A percentile compares a stretch with the other conserved stretches of the same genome.
phyloP scores from a whole-genome alignment of 1,284 basidiomycete species.

The Ganoderma sp. region DNA sequence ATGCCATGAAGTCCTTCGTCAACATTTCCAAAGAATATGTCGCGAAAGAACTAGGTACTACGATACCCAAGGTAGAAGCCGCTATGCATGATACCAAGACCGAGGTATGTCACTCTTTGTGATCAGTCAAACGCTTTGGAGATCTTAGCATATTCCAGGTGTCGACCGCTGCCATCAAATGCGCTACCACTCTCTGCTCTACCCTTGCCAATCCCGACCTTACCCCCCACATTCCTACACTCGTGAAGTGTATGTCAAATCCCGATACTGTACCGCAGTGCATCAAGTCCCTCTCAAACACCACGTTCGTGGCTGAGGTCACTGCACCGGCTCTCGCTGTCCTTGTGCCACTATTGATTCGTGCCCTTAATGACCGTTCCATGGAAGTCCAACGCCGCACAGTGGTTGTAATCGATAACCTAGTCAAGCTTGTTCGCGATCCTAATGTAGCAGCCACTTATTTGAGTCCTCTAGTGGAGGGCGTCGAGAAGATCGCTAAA shows the following conservation, averaged over 20 bases:
- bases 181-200: conserved; percentile 90
- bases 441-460: conserved; percentile 90
- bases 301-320: conserved; percentile 98
- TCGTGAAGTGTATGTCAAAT: conserved; percentile 96
- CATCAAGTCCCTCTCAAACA: conserved; percentile 94
- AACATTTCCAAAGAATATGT: conserved; percentile 79
- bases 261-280: conserved; percentile 88
- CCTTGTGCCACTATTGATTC: conserved; percentile 90
- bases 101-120: conserved; percentile 63
- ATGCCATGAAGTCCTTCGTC: conserved; percentile 81
- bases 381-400: conserved; percentile 92
- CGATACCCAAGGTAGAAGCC: conserved; percentile 87
- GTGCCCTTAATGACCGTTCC: conserved; percentile 94
- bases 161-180: conserved; percentile 87
- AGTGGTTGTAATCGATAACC: conserved; percentile 94
- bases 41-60: conserved; percentile 81
- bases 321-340: conserved; percentile 96
- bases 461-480: conserved; percentile 87
- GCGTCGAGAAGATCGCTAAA: conserved; percentile 90
- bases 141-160: conserved; percentile 58
- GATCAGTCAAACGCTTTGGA: conserved; percentile 5
- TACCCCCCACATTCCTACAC: conserved; percentile 85
- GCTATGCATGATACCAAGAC: conserved; percentile 98
- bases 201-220: conserved; percentile 96
- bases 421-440: conserved; percentile 97